Evolutionary conservation across 2,329 filamentous ascomycete genomes (phyloP), one percentile per base, ranked within the genome.

Genomic region (Neonectria sp.): DNA sequence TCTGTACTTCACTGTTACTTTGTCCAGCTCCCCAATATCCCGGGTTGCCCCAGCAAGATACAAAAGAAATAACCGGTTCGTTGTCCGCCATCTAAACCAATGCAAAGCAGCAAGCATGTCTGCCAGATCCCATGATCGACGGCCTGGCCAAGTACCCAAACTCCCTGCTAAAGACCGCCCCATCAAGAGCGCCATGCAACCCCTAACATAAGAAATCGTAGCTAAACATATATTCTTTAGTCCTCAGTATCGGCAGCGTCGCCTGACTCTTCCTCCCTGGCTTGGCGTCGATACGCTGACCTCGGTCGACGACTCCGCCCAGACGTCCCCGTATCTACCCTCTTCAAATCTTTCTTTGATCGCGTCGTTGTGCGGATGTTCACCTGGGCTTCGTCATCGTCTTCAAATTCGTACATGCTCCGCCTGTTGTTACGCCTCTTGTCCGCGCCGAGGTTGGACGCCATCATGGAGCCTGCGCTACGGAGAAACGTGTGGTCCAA

Each of bases 351-450:
- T 27, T 68, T 74, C 2, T 67, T 66, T 4, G 75, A 46, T 37
- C 69, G 73, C 7, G 70, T 63, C 5, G 74, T 71, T 13, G 74
- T 73, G 9, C 64, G 67, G n/a, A 74, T 65, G 33, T 76, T 69
- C 21, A 71, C 68, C 43, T 74, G 73, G 3, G 69, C 72, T 27
- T 73, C 69, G 3, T 76, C 70, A 1, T 72, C 71, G 1, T 73
- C 73, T 2, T 68, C 71, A 3, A 73, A 66, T 3, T 72, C 73
- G n/a, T 75, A 74, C 29, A 68, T 66, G 33, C 71, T 68, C 21
- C 67, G 69, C 15, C 73, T 67, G 8, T 68, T 33, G 9, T 70
- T 33, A 12, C 64, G 63, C 11, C 52, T 67, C 11, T 67, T 58
- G 24, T 75, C 68, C 15, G 71, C 69, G 6, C 67, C 63, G 1